These are phyloP conservation scores for Grosmannia huntii DNA, from an alignment of 2,329 filamentous ascomycete genomes.

Conservation along the genomic window DNA sequence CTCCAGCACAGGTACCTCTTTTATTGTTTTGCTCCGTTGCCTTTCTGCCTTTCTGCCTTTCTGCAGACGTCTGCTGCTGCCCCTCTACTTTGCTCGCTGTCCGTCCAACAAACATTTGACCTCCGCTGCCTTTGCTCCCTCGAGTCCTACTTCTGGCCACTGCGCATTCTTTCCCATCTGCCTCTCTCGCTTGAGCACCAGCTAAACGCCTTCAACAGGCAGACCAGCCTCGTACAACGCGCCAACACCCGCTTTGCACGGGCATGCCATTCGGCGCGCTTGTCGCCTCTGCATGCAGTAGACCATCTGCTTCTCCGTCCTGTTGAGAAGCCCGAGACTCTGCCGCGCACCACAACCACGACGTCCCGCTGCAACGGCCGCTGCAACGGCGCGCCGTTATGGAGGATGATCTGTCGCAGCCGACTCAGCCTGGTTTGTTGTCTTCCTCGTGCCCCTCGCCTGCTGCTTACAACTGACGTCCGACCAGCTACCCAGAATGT, in stretches of 20 bases:
- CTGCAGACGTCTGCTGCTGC: neutral
- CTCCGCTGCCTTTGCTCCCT: neutral
- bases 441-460: neutral
- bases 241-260: neutral
- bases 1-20: neutral
- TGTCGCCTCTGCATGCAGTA: neutral
- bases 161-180: neutral
- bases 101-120: neutral
- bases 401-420: conserved; percentile 12
- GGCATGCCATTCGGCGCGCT: neutral
- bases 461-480: neutral
- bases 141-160: neutral
- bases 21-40: neutral
- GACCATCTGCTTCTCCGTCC: neutral
- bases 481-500: conserved; percentile 57
- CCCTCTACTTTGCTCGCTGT: neutral
- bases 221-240: neutral
- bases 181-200: neutral
- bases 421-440: conserved; percentile 11
- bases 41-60: neutral
- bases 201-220: neutral
- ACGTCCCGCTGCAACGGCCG: neutral
- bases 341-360: neutral
- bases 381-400: conserved; percentile 1
- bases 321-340: neutral